A percentile compares a stretch with the other conserved stretches of the same genome.
phyloP scores from a whole-genome alignment of 148 eudicot species.

The Rhododendron griersonianum region DNA sequence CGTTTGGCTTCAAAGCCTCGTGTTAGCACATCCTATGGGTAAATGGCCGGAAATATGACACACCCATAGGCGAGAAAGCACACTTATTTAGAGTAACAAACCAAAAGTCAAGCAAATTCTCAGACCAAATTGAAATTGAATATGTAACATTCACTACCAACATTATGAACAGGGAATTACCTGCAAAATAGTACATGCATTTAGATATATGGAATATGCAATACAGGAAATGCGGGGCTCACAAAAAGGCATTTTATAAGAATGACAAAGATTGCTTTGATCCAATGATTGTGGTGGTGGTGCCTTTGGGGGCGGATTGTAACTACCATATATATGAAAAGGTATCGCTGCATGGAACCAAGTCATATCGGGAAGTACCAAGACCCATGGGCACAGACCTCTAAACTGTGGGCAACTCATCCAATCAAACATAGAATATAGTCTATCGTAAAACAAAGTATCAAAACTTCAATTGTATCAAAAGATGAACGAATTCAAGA shows the following conservation, averaged over 20 bases:
- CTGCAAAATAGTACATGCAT: neutral
- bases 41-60: neutral
- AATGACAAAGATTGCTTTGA: neutral
- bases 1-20: neutral
- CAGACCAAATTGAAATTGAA: neutral
- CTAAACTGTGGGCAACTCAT: neutral
- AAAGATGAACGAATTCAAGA: neutral
- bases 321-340: neutral
- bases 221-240: neutral
- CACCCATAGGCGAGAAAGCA: neutral
- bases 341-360: neutral
- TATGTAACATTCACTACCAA: neutral
- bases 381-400: neutral
- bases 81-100: neutral
- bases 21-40: neutral
- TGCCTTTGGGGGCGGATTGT: neutral
- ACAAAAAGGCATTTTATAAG: neutral
- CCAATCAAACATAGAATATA: neutral
- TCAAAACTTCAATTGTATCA: neutral
- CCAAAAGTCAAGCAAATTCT: neutral
- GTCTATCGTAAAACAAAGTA: neutral
- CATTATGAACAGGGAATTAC: neutral
- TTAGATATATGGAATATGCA: neutral
- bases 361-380: neutral
- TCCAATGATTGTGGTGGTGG: neutral